Evolutionary conservation across 768 basidiomycete species (phyloP), one percentile per base, ranked within the genome.

Genomic region (Tephrocybe sp.): DNA sequence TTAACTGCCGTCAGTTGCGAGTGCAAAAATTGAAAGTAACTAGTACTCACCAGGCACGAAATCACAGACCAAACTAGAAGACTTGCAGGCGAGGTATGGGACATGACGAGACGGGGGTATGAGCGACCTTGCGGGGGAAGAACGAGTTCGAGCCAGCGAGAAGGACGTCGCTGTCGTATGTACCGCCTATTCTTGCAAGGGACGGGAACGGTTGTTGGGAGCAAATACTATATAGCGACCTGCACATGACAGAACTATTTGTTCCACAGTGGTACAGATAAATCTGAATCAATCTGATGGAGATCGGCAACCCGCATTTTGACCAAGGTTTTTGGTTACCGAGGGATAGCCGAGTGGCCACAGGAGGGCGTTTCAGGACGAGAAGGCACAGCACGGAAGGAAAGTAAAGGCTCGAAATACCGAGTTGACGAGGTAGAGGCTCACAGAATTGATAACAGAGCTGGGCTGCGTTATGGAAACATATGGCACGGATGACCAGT

Each of bases 1-100:
- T 4, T 9, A 13, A 24, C 18, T n/a, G 31, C 27, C 9, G 32
- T 2, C 3, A 19, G 13, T 30, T 30, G 28, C 18, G 6, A 5
- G n/a, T 27, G 25, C n/a, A 28, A 16, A 19, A 38, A 16, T 12
- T 13, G 15, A 35, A 1, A 26, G 4, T 21, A 5, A 3, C 15
- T 16, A 30, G 28, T 25, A 70, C 79, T 19, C 53, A 89, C 86
- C 67, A 81, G 49, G 27, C 53, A 50, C 7, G 76, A 71, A 34
- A 89, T 58, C 18, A 82, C 56, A 1, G 84, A 63, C 87, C 88
- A 90, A 9, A 85, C 71, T 28, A 89, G 72, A 59, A 74, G 78
- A 24, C 73, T 79, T 0, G 80, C 71, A 4, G 87, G 84, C 1
- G 83, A 80, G 2, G 75, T 69, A 60, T 86, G 86, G 4, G 81